Evolutionary conservation across 805 yeast genomes (phyloP).

Genomic region (Suhomyces emberorum): DNA sequence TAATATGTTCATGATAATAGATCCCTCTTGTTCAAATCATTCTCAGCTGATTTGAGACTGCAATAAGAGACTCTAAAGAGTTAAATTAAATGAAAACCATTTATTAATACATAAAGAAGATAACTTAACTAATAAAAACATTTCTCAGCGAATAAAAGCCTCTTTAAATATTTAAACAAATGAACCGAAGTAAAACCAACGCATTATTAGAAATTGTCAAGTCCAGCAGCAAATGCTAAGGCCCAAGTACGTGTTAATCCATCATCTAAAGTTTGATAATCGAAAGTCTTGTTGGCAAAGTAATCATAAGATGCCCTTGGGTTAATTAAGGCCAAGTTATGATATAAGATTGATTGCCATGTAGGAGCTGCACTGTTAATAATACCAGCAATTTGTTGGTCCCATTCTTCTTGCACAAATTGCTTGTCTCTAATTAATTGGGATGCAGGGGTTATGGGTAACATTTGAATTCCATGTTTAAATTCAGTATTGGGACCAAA

Average conservation of each 20-base stretch:
- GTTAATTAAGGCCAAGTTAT: slow-evolving; percentile 45
- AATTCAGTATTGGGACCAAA: slow-evolving; percentile 21
- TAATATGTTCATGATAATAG: too few species aligned
- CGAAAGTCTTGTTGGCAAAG: slow-evolving; percentile 32
- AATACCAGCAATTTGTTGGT: slow-evolving; percentile 21
- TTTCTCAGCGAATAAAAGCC: too few species aligned
- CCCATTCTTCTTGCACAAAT: slow-evolving; percentile 23
- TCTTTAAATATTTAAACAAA: too few species aligned
- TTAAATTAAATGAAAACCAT: too few species aligned
- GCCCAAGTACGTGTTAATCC: slow-evolving; percentile 66
- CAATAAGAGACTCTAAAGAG: too few species aligned
- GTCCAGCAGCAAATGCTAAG: slow-evolving; percentile 57
- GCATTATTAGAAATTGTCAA: slow-evolving; percentile 21
- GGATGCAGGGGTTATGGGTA: slow-evolving; percentile 24
- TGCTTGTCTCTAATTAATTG: slow-evolving; percentile 16
- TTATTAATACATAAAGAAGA: too few species aligned
- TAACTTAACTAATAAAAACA: too few species aligned
- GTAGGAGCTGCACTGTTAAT: slow-evolving; percentile 46
- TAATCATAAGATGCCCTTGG: slow-evolving; percentile 40
- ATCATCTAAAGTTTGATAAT: slow-evolving; percentile 46
- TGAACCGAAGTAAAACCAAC: too few species aligned
- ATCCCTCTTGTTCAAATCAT: too few species aligned
- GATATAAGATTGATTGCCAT: slow-evolving; percentile 59
- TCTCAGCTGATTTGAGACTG: too few species aligned
- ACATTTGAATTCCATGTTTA: slow-evolving; percentile 26